Conservation (phyloP, 2,329 filamentous ascomycete species). For the Apiospora saccharicola region DNA sequence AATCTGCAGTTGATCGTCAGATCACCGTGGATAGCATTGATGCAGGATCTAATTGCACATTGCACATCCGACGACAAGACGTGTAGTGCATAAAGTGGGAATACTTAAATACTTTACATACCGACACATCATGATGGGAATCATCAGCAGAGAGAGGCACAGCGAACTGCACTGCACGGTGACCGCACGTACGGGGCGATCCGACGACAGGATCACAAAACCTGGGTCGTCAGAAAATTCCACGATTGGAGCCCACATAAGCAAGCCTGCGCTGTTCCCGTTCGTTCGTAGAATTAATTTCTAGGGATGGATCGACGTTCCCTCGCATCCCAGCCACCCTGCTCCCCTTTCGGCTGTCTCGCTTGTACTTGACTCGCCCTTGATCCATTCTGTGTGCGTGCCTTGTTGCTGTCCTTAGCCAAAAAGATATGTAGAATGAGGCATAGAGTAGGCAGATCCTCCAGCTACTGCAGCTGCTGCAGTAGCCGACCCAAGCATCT, state of each 20-base stretch:
- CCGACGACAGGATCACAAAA: background rate
- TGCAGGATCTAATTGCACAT: background rate
- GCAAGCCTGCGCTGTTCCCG: background rate
- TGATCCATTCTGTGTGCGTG: background rate
- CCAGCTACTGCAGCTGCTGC: background rate
- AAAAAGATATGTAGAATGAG: background rate
- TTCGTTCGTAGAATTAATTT: conserved; percentile 8
- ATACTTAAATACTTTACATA: too few relatives aligned
- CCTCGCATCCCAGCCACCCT: background rate
- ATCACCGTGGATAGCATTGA: background rate
- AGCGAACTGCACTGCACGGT: background rate
- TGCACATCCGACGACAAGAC: background rate
- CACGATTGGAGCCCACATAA: background rate
- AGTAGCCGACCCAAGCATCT: conserved; percentile 8
- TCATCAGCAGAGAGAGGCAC: background rate
- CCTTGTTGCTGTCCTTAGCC: background rate
- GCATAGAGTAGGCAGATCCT: background rate
- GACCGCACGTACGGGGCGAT: background rate
- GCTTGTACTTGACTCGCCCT: background rate
- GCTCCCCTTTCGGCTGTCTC: background rate
- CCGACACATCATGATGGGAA: background rate
- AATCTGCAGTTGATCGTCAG: background rate
- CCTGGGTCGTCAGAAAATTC: background rate
- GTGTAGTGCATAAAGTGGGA: too few relatives aligned
- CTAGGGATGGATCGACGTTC: background rate